Evolutionary conservation across 1,284 basidiomycete genomes (phyloP).

Genomic region (Ceratobasidium sp.): DNA sequence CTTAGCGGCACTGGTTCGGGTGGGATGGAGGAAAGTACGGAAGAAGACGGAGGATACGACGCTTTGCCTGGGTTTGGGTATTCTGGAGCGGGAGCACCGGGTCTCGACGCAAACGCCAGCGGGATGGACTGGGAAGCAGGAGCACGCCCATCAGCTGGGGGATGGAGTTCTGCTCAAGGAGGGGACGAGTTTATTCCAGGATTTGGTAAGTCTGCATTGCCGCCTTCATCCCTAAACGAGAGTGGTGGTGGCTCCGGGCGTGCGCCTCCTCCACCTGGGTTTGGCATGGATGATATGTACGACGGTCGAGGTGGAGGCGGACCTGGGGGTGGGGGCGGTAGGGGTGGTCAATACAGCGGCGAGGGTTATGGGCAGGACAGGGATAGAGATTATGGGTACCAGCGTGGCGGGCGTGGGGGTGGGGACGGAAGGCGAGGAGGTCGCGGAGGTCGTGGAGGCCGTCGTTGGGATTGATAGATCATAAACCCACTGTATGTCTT

Average conservation of each 20-base stretch:
- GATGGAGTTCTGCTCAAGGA: constrained; percentile 56
- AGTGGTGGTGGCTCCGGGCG: constrained; percentile 55
- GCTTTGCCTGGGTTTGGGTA: constrained; percentile 52
- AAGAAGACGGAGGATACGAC: constrained; percentile 59
- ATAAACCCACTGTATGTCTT: background rate
- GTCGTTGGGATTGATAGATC: constrained; percentile 36
- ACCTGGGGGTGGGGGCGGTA: constrained; percentile 27
- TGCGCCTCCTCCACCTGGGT: constrained; percentile 54
- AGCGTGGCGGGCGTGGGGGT: constrained; percentile 50
- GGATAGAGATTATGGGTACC: constrained; percentile 14
- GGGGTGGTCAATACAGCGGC: constrained; percentile 47
- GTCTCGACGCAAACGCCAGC: constrained; percentile 44
- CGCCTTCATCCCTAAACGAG: constrained; percentile 37
- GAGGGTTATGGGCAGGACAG: constrained; percentile 53
- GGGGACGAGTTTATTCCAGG: constrained; percentile 70
- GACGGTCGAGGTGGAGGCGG: constrained; percentile 47
- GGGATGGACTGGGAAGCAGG: constrained; percentile 43
- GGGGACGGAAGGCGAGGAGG: constrained; percentile 48
- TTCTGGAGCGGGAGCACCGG: constrained; percentile 28
- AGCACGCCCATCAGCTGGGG: constrained; percentile 43
- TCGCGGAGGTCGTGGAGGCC: constrained; percentile 52
- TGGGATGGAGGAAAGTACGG: constrained; percentile 76
- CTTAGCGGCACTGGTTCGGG: constrained; percentile 69
- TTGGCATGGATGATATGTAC: constrained; percentile 55
- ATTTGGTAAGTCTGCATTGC: constrained; percentile 55